Base-by-base conservation (phyloP, 148 eudicot genomes). In the Rhododendron vialii region DNA sequence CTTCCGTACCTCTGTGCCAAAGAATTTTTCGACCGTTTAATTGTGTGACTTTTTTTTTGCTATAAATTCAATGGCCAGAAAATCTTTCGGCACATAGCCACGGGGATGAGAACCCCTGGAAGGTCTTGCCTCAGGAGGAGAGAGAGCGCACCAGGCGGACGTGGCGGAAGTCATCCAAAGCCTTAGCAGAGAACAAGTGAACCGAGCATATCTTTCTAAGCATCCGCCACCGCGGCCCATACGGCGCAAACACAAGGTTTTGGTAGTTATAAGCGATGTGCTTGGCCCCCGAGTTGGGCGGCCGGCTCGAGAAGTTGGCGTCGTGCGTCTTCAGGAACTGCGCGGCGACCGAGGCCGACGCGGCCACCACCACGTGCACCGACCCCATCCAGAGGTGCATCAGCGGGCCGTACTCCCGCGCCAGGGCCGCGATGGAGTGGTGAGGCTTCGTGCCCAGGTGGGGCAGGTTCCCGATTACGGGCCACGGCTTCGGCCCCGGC, bases 401-500 rank as follows among this genome's bases (percentile, higher is more conserved):
- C 10, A 96, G 88, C 1, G 99, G 98, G 63, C 99, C 98, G 85
- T 96, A 88, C 8, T 74, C 89, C 43, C 85, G 79, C 2, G 98
- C 98, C 87, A 95, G 45, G 45, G 82, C 89, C 0, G 98, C 99
- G 17, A 95, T 80, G 73, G 91, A 85, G 63, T 93, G 97, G 91
- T 96, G 99, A 1, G 99, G 99, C 33, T 88, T 91, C 33, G 92
- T 87, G 35, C 99, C 98, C 53, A 96, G 89, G 84, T 96, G 93
- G 15, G 98, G 98, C 14, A 96, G 91, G 93, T 96, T 96, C 1
- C 99, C 99, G 51, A 95, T 83, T 2, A 96, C 86, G 28, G 99
- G 99, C 96, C 97, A 96, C 20, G 98, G 98, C 76, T 51, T 87
- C 1, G 99, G 99, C 11, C 99, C 99, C 0, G 98, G 98, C 0